Evolutionary conservation across 495 filamentous ascomycete genomes (phyloP).

Genomic region (Xylaria cubensis): DNA sequence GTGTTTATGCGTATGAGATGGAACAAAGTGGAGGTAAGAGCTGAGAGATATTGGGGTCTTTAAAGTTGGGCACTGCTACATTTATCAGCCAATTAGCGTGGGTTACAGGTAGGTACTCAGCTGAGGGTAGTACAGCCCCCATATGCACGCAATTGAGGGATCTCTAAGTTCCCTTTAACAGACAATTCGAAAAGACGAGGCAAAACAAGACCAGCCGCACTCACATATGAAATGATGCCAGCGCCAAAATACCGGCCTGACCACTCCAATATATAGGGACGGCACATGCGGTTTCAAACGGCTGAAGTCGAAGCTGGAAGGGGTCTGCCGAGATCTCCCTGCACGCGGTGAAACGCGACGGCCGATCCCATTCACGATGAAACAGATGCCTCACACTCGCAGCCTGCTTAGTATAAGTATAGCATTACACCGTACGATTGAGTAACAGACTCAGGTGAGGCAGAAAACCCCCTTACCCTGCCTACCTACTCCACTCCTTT

Average conservation of each 20-base stretch:
- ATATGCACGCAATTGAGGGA: neutral
- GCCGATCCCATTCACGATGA: constrained; percentile 12
- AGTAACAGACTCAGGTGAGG: neutral
- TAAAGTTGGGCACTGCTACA: neutral
- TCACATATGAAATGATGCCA: neutral
- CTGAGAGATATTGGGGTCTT: neutral
- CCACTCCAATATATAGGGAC: neutral
- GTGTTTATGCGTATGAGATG: neutral
- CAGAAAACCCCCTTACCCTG: neutral
- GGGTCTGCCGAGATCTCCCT: constrained; percentile 12
- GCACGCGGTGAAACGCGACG: constrained; percentile 11
- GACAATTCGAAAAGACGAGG: neutral
- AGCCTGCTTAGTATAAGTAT: neutral
- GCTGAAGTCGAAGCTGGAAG: neutral
- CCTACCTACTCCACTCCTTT: neutral
- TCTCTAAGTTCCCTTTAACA: neutral
- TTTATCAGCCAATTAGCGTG: neutral
- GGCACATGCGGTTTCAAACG: neutral
- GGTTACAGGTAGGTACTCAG: neutral
- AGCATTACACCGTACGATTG: constrained; percentile 1
- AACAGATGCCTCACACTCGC: constrained; percentile 9
- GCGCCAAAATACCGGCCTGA: too few species aligned
- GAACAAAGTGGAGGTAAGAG: neutral
- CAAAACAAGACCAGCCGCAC: neutral
- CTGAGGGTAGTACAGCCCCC: neutral